phyloP scores from a whole-genome alignment of 2,329 filamentous ascomycete species.

The Stagonosporopsis vannaccii region DNA sequence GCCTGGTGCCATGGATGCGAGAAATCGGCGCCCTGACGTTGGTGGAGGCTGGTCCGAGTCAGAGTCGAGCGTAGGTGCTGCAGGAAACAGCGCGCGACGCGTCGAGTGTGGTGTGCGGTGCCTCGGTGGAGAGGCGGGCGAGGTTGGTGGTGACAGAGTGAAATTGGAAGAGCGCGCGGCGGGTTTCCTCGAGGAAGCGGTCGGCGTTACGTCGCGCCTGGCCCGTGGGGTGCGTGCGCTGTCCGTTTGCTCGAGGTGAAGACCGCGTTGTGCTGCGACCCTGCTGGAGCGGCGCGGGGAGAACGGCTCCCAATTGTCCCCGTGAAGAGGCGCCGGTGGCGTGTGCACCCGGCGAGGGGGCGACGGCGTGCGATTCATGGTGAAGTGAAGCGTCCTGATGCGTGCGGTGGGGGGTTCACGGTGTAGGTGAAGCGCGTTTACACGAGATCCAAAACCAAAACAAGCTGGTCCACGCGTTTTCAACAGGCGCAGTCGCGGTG shows the following conservation, averaged over 20 bases:
- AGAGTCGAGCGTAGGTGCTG: conserved; percentile 33
- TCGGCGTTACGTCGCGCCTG: conserved; percentile 41
- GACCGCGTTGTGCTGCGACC: conserved; percentile 63
- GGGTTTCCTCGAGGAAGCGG: conserved; percentile 33
- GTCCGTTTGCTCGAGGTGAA: conserved; percentile 34
- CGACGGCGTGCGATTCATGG: conserved; percentile 65
- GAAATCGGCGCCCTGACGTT: conserved; percentile 35
- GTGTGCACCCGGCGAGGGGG: conserved; percentile 67
- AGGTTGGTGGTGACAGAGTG: conserved; percentile 54
- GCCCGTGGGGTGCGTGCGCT: conserved; percentile 29
- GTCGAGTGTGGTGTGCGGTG: conserved; percentile 40
- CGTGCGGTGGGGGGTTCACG: conserved; percentile 1
- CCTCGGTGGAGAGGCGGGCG: conserved; percentile 47
- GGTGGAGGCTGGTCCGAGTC: conserved; percentile 41
- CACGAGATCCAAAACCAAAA: conserved; percentile 33
- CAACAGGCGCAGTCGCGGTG: conserved; percentile 14
- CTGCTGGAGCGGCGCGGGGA: conserved; percentile 71
- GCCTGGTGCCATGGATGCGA: conserved; percentile 47
- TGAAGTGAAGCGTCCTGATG: conserved; percentile 14
- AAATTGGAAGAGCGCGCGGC: conserved; percentile 55
- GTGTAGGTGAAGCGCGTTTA: conserved; percentile 17
- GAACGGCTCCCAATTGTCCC: conserved; percentile 77
- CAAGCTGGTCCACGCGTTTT: conserved; percentile 27
- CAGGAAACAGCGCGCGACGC: conserved; percentile 35
- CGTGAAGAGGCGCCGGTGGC: conserved; percentile 73